Evolutionary conservation across 1,139 yeast genomes (phyloP), one percentile per base, ranked within the genome.

Genomic region (Kodamaea alishanica): DNA sequence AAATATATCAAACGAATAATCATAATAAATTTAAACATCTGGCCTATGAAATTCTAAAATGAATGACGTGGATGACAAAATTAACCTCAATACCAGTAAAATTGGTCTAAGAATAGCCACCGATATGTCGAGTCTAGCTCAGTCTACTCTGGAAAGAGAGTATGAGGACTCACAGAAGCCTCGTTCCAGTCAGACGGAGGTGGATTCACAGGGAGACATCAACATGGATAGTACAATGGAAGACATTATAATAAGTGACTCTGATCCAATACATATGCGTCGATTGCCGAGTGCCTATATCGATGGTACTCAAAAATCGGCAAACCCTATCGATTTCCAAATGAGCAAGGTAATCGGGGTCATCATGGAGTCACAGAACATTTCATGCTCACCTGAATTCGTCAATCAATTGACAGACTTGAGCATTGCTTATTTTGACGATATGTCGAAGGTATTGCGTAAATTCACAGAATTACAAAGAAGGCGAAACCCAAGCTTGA

Each of bases 401-500:
- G 51, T 81, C 32, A 65, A 66, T 29, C 71, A 72, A 39, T 42
- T 81, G 33, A 59, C 76, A 2, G 65, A 70, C 15, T 57, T 79
- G 46, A 71, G 82, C 2, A 67, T 71, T 32, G 61, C 63, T 15
- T 81, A 78, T 52, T 62, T 86, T 51, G 64, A 73, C 45, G 66
- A 67, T 24, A 47, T 84, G 37, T 57, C 74, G 6, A 51, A 59
- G 5, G 65, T 72, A 33, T 56, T 87, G 32, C 77, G 75, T 40
- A 73, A 74, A 43, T 58, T 79, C 27, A 71, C 84, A 2, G 81
- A 77, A 43, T 61, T 79, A n/a, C 96, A 88, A 58, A 67, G 96
- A 49, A 70, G 95, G 39, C 62, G 69, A 23, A 58, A 59, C 24
- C 86, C 92, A 0, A 67, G 86, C 0, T 60, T 77, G 24, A 68